Conservation (phyloP, 2,329 filamentous ascomycete species). For the Trichoderma sp. region DNA sequence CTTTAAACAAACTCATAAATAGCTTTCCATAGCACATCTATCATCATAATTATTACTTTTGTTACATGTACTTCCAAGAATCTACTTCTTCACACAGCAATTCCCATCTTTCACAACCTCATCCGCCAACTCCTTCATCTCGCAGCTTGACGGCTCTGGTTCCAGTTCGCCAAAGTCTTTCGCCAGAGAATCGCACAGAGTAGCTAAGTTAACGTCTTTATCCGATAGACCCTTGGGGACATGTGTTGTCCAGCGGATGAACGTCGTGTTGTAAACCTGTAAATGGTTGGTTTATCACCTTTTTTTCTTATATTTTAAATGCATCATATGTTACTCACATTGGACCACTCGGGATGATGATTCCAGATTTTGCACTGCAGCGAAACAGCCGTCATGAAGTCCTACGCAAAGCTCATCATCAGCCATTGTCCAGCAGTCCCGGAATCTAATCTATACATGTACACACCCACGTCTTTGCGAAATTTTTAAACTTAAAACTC, state of each 20-base stretch:
- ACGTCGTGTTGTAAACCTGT: constrained; percentile 66
- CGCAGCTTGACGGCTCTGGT: constrained; percentile 31
- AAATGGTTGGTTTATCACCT: not conserved
- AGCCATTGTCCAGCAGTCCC: not conserved
- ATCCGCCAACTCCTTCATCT: constrained; percentile 45
- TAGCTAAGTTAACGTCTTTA: constrained; percentile 61
- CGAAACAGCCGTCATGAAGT: constrained; percentile 72
- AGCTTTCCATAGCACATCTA: not conserved
- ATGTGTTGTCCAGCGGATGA: constrained; percentile 73
- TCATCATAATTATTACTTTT: not conserved
- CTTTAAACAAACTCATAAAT: not conserved
- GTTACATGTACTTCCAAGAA: constrained; percentile 7
- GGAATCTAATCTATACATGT: not conserved
- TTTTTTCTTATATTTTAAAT: not conserved
- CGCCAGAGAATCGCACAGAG: constrained; percentile 59
- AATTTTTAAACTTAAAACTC: constrained; percentile 61
- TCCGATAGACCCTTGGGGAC: constrained; percentile 61
- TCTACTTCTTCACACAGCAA: constrained; percentile 49
- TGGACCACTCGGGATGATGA: constrained; percentile 76
- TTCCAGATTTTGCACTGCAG: constrained; percentile 64
- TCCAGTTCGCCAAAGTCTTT: constrained; percentile 53
- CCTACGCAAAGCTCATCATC: constrained; percentile 33
- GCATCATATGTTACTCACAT: constrained; percentile 44
- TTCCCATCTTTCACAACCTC: constrained; percentile 47
- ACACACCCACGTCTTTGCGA: constrained; percentile 62